A percentile compares a stretch with the other conserved stretches of the same genome.
phyloP scores from a whole-genome alignment of 352 stramenopile genomes.

The Plasmopara viticola region DNA sequence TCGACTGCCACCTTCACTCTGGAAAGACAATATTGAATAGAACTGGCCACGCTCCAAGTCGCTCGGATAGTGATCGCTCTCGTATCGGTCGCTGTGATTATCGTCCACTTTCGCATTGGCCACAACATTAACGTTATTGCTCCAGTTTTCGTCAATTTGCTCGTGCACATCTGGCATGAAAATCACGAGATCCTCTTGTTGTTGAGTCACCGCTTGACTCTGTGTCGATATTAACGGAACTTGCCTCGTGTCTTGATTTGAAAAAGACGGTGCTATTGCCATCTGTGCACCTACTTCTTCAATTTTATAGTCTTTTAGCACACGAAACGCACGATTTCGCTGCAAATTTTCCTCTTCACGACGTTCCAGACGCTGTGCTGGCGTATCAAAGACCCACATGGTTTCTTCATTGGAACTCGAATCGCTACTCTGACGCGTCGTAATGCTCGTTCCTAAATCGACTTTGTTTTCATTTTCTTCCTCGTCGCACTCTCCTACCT shows the following conservation, averaged over 20 bases:
- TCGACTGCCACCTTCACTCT: constrained; percentile 7
- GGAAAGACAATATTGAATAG: constrained; percentile 11
- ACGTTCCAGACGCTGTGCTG: constrained; percentile 38
- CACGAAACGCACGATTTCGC: constrained; percentile 41
- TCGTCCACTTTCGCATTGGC: constrained; percentile 14
- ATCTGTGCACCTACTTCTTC: constrained; percentile 15
- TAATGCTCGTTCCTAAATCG: constrained; percentile 6
- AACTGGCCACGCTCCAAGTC: constrained; percentile 10
- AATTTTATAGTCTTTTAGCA: constrained; percentile 45
- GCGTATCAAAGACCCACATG: constrained; percentile 45
- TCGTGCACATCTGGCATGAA: constrained; percentile 13
- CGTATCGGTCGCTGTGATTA: constrained; percentile 21
- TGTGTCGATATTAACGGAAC: constrained; percentile 20
- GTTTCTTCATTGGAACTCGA: constrained; percentile 32
- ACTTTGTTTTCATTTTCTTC: constrained; percentile 4
- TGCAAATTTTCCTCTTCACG: constrained; percentile 44
- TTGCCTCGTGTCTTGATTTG: constrained; percentile 24
- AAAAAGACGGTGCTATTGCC: constrained; percentile 6
- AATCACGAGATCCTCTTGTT: constrained; percentile 34
- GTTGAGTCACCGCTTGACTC: constrained; percentile 13
- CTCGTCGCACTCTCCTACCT: constrained; percentile 3
- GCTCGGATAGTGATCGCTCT: constrained; percentile 10
- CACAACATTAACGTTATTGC: constrained; percentile 14
- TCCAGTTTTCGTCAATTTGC: constrained; percentile 14
- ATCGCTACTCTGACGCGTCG: constrained; percentile 14